Percentiles rank a stretch among this genome's conserved stretches.
phyloP scores from a whole-genome alignment of 2,329 filamentous ascomycete genomes.

The Penicillium hordei region DNA sequence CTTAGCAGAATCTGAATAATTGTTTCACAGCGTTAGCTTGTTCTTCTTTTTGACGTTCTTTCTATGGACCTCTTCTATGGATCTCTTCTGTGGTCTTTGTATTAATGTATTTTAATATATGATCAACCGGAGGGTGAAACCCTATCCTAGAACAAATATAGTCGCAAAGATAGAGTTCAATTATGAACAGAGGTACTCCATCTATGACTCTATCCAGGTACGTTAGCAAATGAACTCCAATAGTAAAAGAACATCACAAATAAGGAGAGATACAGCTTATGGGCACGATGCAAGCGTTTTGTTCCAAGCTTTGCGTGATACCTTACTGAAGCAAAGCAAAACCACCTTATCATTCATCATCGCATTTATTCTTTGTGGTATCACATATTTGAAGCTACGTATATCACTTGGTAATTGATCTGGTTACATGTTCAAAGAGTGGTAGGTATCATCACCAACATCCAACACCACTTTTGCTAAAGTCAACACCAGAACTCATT shows the following conservation, averaged over 20 bases:
- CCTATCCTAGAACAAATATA: not conserved
- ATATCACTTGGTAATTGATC: not conserved
- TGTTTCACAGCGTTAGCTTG: not conserved
- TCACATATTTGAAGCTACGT: not conserved
- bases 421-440: not conserved
- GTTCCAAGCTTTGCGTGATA: not conserved
- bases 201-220: not conserved
- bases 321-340: not conserved
- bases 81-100: not conserved
- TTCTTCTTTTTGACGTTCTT: not conserved
- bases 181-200: no score
- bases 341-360: not conserved
- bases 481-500: constrained; percentile 38
- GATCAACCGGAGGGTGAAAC: not conserved
- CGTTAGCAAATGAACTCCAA: not conserved
- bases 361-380: not conserved
- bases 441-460: not conserved
- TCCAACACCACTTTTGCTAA: not conserved
- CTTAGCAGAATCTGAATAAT: not conserved
- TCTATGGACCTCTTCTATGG: no score
- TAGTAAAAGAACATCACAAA: not conserved
- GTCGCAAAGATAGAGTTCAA: not conserved
- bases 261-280: not conserved
- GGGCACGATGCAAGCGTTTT: not conserved
- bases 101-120: not conserved